Conservation (phyloP, 2,329 filamentous ascomycete genomes). For the Phyllosticta capitalensis region DNA sequence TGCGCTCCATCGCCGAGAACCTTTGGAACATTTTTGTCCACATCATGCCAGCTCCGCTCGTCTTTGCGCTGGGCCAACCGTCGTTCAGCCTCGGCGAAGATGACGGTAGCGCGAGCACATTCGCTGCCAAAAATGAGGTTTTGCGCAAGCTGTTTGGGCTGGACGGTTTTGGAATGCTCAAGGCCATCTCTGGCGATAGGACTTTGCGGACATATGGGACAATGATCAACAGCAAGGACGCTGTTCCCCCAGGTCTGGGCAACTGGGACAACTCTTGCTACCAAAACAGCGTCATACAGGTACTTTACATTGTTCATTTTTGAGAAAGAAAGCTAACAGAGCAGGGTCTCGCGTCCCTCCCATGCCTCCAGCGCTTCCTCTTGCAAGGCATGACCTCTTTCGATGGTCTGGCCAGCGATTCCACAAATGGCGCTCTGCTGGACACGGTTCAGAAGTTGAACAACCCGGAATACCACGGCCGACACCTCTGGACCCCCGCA, state of each 20-base stretch:
- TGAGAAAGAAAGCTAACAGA: neutral
- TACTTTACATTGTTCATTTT: slow-evolving; percentile 22
- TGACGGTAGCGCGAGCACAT: slow-evolving; percentile 8
- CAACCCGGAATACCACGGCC: slow-evolving; percentile 59
- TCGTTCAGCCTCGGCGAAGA: slow-evolving; percentile 13
- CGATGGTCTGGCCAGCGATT: slow-evolving; percentile 27
- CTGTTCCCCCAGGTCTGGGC: slow-evolving; percentile 55
- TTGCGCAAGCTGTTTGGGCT: slow-evolving; percentile 29
- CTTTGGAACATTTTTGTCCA: slow-evolving; percentile 54
- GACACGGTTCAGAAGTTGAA: slow-evolving; percentile 63
- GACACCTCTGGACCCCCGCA: slow-evolving; percentile 70
- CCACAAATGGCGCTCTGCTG: slow-evolving; percentile 48
- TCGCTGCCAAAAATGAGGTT: slow-evolving; percentile 28
- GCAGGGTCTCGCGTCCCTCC: slow-evolving; percentile 60
- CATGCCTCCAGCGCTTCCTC: slow-evolving; percentile 59
- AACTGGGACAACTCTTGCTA: slow-evolving; percentile 97
- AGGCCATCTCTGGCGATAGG: slow-evolving; percentile 28
- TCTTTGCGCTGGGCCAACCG: slow-evolving; percentile 46
- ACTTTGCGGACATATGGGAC: slow-evolving; percentile 21
- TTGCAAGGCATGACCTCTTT: slow-evolving; percentile 23
- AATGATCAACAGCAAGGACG: slow-evolving; percentile 16
- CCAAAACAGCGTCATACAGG: slow-evolving; percentile 90
- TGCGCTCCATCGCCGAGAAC: slow-evolving; percentile 34
- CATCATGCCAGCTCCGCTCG: slow-evolving; percentile 45
- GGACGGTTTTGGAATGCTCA: slow-evolving; percentile 27